These are phyloP conservation scores for Carex cristatella DNA, from an alignment of 176 grass and related monocot species.

Conservation along the genomic window DNA sequence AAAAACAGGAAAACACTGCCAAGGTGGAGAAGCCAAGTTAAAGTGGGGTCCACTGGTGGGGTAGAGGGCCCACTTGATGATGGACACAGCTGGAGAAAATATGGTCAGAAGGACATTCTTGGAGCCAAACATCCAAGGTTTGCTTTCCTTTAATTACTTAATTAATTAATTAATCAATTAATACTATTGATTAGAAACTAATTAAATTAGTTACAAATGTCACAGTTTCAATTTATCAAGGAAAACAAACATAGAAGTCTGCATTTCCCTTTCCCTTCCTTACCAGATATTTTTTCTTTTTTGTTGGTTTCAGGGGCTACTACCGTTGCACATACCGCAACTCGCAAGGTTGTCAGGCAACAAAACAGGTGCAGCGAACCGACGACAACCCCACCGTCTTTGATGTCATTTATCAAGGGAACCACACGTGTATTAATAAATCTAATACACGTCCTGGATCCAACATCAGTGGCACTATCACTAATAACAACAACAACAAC, in stretches of 20 bases:
- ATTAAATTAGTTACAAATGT: background rate
- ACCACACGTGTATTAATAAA: conserved; percentile 53
- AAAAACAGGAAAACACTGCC: conserved; percentile 50
- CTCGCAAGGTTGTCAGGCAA: conserved; percentile 55
- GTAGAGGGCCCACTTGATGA: conserved; percentile 46
- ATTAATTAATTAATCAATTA: background rate
- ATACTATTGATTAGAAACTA: background rate
- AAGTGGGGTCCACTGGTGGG: conserved; percentile 28
- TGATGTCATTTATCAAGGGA: conserved; percentile 69
- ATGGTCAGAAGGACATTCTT: conserved; percentile 89
- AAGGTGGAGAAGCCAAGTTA: conserved; percentile 46
- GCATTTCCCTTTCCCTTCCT: background rate
- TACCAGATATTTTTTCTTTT: background rate
- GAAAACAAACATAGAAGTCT: background rate
- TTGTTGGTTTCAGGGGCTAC: conserved; percentile 38
- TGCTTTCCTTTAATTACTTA: background rate
- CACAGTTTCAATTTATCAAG: background rate
- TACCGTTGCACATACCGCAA: conserved; percentile 93
- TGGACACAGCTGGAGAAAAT: conserved; percentile 78
- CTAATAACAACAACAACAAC: background rate
- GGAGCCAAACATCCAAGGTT: conserved; percentile 64
- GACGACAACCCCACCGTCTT: conserved; percentile 61
- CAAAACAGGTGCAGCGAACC: conserved; percentile 83
- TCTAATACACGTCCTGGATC: background rate
- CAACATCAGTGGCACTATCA: background rate